These are phyloP conservation scores for Cytospora leucostoma DNA, from an alignment of 2,329 filamentous ascomycete species.

Conservation along the genomic window DNA sequence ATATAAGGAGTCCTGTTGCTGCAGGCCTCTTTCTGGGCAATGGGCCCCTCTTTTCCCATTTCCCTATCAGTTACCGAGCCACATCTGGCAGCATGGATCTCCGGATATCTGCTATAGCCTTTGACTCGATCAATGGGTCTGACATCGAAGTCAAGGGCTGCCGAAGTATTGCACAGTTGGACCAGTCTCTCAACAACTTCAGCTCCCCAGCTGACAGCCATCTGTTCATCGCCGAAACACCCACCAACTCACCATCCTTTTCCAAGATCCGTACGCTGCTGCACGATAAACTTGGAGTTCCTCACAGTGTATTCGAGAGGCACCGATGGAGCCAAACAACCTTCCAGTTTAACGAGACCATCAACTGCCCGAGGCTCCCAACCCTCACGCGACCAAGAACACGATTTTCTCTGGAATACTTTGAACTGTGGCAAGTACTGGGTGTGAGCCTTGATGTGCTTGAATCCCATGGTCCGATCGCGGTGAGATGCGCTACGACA, in stretches of 20 bases:
- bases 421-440: slow-evolving; percentile 18
- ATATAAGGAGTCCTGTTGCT: too few species aligned
- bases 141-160: not conserved
- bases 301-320: slow-evolving; percentile 4
- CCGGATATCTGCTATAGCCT: not conserved
- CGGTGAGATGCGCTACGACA: slow-evolving; percentile 9
- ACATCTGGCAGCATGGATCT: not conserved
- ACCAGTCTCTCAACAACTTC: not conserved
- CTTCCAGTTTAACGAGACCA: slow-evolving; percentile 22
- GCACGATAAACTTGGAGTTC: not conserved
- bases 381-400: slow-evolving; percentile 1
- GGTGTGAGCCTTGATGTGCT: not conserved
- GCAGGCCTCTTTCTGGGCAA: too few species aligned
- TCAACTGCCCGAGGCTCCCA: slow-evolving; percentile 21
- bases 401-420: slow-evolving; percentile 16
- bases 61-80: too few species aligned
- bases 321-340: slow-evolving; percentile 21
- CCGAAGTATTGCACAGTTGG: not conserved
- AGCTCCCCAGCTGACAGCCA: not conserved
- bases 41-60: too few species aligned
- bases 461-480: not conserved
- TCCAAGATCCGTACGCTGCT: not conserved
- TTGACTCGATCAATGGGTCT: not conserved
- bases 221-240: not conserved
- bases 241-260: not conserved